Conservation (phyloP, 2,329 filamentous ascomycete species). For the Bipolaris bicolor region DNA sequence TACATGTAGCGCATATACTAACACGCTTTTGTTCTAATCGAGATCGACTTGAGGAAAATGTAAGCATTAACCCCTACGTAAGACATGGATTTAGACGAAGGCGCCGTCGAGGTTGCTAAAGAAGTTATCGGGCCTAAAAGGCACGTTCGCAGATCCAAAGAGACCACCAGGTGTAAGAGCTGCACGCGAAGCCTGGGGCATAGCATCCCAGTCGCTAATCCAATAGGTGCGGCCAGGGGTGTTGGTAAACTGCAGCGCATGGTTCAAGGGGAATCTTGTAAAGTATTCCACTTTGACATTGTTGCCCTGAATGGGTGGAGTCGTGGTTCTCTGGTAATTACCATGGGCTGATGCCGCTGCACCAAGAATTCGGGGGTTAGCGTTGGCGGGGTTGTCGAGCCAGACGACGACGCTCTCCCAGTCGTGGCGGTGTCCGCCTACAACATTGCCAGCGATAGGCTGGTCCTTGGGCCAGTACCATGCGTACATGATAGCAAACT, state of each 20-base stretch:
- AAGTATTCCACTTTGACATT: background rate
- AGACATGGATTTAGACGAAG: background rate
- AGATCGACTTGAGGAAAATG: no score
- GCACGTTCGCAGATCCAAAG: background rate
- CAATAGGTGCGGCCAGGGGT: slow-evolving; percentile 1
- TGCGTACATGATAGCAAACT: slow-evolving; percentile 7
- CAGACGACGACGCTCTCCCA: background rate
- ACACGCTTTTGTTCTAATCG: no score
- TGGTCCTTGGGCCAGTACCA: slow-evolving; percentile 10
- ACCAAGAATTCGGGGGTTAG: background rate
- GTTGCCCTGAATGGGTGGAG: background rate
- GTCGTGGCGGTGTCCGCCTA: slow-evolving; percentile 4
- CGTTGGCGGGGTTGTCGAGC: background rate
- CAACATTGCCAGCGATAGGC: background rate
- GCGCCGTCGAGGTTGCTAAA: background rate
- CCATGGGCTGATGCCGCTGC: background rate
- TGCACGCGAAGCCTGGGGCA: background rate
- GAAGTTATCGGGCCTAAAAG: background rate
- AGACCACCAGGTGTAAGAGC: background rate
- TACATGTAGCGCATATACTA: no score
- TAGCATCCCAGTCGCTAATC: slow-evolving; percentile 3
- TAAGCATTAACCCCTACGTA: no score
- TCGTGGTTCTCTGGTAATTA: background rate
- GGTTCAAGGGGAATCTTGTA: background rate
- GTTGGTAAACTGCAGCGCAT: slow-evolving; percentile 1